Evolutionary conservation across 2,329 filamentous ascomycete genomes (phyloP), one percentile per base, ranked within the genome.

Genomic region (Alternaria arbusti): DNA sequence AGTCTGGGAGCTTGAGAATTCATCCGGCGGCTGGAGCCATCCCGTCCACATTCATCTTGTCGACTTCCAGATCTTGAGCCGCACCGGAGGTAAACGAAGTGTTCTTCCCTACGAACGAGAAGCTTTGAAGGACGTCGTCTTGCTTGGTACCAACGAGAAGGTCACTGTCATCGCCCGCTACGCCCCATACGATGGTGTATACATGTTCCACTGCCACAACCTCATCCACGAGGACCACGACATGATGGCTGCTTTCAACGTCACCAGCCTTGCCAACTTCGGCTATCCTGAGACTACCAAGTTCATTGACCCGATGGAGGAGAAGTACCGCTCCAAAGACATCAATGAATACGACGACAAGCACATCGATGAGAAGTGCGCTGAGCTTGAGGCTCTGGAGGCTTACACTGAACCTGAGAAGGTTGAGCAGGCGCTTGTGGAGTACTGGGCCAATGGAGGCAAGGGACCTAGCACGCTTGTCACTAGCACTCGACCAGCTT

Each of bases 31-130:
- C 22, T 86, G 85, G 78, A 82, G 83, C 3, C 87, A 88, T 67
- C 87, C 86, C 0, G 77, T 82, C 23, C 87, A 89, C 73, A 83
- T 89, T 50, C 87, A 89, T 68, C 80, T 89, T 2, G 82, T 89
- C 60, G 87, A 89, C 69, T 86, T 89, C 76, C 82, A 85, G 59
- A 82, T 89, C 50, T 68, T 88, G 20, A 80, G 78, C 7, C 85
- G 87, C 17, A 82, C 74, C 0, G 83, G 84, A 9, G 81, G 81
- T 6, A 76, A 78, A 15, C 71, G 74, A 7, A 70, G 74, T 17
- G 82, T 88, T 4, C 74, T 83, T 57, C 79, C 83, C 0, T 88
- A 89, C 68, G 87, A 89, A 74, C 79, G 80, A 2, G 83, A 81
- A 4, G 86, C 84, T 0, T 80, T 88, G 8, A 88, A 89, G 76